Evolutionary conservation across 1,139 yeast species (phyloP).

Genomic region (Suhomyces ambrosiae): DNA sequence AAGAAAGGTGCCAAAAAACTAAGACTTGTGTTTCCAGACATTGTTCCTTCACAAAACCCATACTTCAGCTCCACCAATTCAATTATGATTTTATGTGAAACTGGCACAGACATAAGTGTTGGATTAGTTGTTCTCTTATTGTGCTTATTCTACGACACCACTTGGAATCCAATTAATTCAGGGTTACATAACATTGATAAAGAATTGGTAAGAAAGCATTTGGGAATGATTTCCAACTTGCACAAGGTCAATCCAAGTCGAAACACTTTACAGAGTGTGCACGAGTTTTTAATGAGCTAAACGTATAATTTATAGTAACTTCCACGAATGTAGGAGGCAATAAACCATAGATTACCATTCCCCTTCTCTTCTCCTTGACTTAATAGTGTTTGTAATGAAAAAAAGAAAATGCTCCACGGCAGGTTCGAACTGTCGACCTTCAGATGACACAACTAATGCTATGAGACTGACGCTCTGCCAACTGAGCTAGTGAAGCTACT

Average conservation of each 20-base stretch:
- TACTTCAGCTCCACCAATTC: slow-evolving; percentile 14
- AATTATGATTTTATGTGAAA: slow-evolving; percentile 56
- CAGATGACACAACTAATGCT: slow-evolving; percentile 42
- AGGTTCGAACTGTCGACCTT: slow-evolving; percentile 60
- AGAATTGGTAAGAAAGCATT: slow-evolving; percentile 56
- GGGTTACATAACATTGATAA: slow-evolving; percentile 36
- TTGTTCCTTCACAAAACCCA: slow-evolving; percentile 26
- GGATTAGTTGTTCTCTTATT: slow-evolving; percentile 59
- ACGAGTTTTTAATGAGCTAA: slow-evolving; percentile 43
- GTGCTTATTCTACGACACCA: slow-evolving; percentile 44
- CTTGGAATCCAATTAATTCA: slow-evolving; percentile 33
- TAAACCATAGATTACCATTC: no score
- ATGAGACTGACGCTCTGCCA: slow-evolving; percentile 56
- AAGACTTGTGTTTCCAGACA: slow-evolving; percentile 42
- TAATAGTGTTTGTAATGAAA: no score
- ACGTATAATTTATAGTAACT: no score
- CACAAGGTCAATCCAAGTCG: slow-evolving; percentile 72
- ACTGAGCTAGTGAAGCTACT: slow-evolving; percentile 51
- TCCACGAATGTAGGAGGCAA: no score
- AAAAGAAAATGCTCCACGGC: slow-evolving; percentile 49
- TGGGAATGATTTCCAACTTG: slow-evolving; percentile 49
- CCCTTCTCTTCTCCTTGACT: no score
- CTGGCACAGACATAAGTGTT: slow-evolving; percentile 66
- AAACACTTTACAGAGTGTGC: slow-evolving; percentile 69
- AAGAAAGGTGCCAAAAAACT: slow-evolving; percentile 67